phyloP scores from a whole-genome alignment of 2,329 filamentous ascomycete species.

The Cytospora chrysosperma region DNA sequence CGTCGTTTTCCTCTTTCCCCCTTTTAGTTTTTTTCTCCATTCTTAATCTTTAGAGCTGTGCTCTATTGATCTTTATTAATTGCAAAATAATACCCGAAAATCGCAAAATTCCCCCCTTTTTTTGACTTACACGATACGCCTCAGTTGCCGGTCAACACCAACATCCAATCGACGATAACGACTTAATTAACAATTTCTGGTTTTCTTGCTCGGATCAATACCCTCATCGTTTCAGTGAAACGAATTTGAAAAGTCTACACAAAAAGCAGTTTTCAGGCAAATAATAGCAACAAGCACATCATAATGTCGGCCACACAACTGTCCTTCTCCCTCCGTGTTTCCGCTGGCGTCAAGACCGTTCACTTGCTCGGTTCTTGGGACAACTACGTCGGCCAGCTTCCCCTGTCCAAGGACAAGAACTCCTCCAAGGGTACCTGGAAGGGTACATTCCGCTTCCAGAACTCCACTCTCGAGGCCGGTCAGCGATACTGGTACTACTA shows the following conservation, averaged over 20 bases:
- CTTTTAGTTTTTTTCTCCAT: slow-evolving; percentile 28
- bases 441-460: slow-evolving; percentile 95
- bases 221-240: slow-evolving; percentile 15
- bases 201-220: slow-evolving; percentile 56
- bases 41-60: slow-evolving; percentile 35
- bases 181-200: slow-evolving; percentile 50
- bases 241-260: slow-evolving; percentile 35
- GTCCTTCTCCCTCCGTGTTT: slow-evolving; percentile 94
- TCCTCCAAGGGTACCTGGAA: slow-evolving; percentile 91
- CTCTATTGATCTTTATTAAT: slow-evolving; percentile 33
- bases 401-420: slow-evolving; percentile 83
- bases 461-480: slow-evolving; percentile 79
- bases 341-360: slow-evolving; percentile 93
- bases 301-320: slow-evolving; percentile 90
- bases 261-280: slow-evolving; percentile 34
- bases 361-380: slow-evolving; percentile 98
- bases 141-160: slow-evolving; percentile 50
- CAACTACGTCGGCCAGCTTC: slow-evolving; percentile 91
- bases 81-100: slow-evolving; percentile 30
- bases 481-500: slow-evolving; percentile 99
- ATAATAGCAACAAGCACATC: slow-evolving; percentile 37
- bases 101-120: slow-evolving; percentile 35
- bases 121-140: slow-evolving; percentile 32
- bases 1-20: slow-evolving; percentile 38
- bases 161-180: slow-evolving; percentile 35